Base-by-base conservation (phyloP, 1,284 basidiomycete species). In the Tranzscheliella williamsii region DNA sequence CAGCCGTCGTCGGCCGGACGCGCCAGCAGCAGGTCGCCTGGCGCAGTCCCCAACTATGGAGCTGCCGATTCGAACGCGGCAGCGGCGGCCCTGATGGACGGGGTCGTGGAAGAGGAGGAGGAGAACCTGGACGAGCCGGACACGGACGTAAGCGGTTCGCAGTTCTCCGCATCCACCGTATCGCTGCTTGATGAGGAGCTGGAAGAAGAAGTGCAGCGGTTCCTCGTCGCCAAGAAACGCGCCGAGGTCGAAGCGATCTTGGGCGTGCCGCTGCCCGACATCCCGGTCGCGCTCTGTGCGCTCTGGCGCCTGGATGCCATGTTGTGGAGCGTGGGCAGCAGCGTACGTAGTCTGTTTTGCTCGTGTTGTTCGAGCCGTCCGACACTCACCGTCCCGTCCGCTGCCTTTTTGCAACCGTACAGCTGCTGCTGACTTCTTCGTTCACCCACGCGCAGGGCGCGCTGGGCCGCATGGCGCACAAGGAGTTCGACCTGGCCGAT, bases 261-360 rank as follows among this genome's bases (percentile, higher is more conserved):
- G 12, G 71, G 72, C 9, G 70, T 63, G 4, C 58, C 66, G 6
- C 45, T 75, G 8, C 63, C 70, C 5, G 60, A 62, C 24, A 57
- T 73, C 13, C 57, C 69, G 2, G 58, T 70, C 0, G 69, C 67
- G 0, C 53, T 72, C 24, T 65, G 67, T 29, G 50, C 67, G 7
- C 46, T 75, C 16, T 75, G 72, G 72, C 52, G 70, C 9, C 46
- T 75, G 24, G 72, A 75, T 34, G 67, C 67, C 12, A 63, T 71
- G 35, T 51, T 75, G 20, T 75, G 72, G 72, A 69, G 71, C 32
- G 21, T 75, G 6, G 72, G 67, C 11, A 63, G 58, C 26, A 61
- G 53, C 30, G 51, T 54, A 42, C 47, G 51, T 54, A 16, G 18
- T n/a, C n/a, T n/a, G n/a, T n/a, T n/a, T n/a, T n/a, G n/a, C n/a